Percentiles rank a stretch among this genome's conserved stretches.
phyloP scores from a whole-genome alignment of 495 filamentous ascomycete species.

The Mytilinidion resinicola region DNA sequence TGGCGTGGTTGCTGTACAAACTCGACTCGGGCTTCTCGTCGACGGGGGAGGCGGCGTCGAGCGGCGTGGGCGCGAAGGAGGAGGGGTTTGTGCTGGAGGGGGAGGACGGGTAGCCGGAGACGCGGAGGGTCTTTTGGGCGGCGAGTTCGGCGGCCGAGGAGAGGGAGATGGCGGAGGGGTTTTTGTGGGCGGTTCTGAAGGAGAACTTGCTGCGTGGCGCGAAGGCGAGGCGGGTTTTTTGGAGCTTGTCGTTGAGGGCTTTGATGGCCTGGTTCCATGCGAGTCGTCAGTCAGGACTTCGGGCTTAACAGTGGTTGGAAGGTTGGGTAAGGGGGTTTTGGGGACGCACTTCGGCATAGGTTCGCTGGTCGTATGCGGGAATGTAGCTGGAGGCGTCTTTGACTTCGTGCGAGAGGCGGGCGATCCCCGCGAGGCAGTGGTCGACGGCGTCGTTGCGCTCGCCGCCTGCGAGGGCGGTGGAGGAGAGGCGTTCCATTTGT shows the following conservation, averaged over 20 bases:
- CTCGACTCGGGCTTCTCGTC: constrained; percentile 23
- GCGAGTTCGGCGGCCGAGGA: constrained; percentile 50
- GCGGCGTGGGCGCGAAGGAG: constrained; percentile 42
- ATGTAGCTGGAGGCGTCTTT: constrained; percentile 62
- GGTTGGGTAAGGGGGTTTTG: constrained; percentile 1
- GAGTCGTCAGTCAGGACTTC: not conserved
- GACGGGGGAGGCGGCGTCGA: constrained; percentile 44
- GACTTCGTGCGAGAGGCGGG: constrained; percentile 60
- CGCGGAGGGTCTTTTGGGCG: constrained; percentile 39
- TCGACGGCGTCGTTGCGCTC: constrained; percentile 61
- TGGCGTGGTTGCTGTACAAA: not conserved
- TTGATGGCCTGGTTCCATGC: constrained; percentile 53
- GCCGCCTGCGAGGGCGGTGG: constrained; percentile 47
- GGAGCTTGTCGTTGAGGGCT: constrained; percentile 58
- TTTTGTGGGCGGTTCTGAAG: constrained; percentile 58
- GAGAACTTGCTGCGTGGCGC: constrained; percentile 64
- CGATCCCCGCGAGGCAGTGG: constrained; percentile 59
- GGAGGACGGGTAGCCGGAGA: constrained; percentile 41
- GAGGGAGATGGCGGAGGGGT: constrained; percentile 50
- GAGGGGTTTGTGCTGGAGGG: constrained; percentile 42
- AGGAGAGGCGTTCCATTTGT: constrained; percentile 51
- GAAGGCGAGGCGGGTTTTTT: constrained; percentile 50
- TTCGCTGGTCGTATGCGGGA: constrained; percentile 70
- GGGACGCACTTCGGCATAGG: constrained; percentile 57
- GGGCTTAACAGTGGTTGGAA: not conserved